Evolutionary conservation across 179 eudicot species (phyloP).

Genomic region (Carnegiea gigantea): DNA sequence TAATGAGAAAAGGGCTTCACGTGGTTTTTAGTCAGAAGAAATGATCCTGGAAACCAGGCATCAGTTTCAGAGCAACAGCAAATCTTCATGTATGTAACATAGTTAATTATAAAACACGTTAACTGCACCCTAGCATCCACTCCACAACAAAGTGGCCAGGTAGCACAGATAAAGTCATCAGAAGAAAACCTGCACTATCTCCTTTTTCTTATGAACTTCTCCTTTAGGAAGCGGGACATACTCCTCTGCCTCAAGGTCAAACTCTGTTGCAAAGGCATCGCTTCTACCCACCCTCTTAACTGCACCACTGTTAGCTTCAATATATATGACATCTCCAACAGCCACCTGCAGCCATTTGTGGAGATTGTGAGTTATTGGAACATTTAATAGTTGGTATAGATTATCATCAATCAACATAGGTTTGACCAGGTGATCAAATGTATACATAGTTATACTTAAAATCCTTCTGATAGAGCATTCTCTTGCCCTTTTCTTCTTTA

Average conservation of each 20-base stretch:
- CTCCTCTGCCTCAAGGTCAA: conserved; percentile 98
- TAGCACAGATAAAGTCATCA: background rate
- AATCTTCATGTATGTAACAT: background rate
- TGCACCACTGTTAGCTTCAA: conserved; percentile 97
- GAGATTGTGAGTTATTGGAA: background rate
- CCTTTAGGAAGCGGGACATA: conserved; percentile 99
- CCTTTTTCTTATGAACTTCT: conserved; percentile 98
- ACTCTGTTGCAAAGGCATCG: conserved; percentile 98
- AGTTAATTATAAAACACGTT: no score
- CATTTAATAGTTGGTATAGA: background rate
- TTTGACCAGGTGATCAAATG: background rate
- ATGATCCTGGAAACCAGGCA: background rate
- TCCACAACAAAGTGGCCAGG: background rate
- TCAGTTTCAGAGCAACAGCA: background rate
- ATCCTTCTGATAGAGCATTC: background rate
- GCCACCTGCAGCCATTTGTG: conserved; percentile 59
- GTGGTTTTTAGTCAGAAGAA: background rate
- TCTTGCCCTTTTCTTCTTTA: background rate
- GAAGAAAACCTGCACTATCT: conserved; percentile 83
- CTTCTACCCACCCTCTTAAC: conserved; percentile 97
- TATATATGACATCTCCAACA: conserved; percentile 93
- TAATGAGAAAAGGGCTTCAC: background rate
- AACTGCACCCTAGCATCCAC: background rate
- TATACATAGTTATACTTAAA: background rate
- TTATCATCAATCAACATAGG: background rate